A percentile compares a stretch with the other conserved stretches of the same genome.
phyloP scores from a whole-genome alignment of 495 filamentous ascomycete genomes.

The Hypoxylon lenormandii region DNA sequence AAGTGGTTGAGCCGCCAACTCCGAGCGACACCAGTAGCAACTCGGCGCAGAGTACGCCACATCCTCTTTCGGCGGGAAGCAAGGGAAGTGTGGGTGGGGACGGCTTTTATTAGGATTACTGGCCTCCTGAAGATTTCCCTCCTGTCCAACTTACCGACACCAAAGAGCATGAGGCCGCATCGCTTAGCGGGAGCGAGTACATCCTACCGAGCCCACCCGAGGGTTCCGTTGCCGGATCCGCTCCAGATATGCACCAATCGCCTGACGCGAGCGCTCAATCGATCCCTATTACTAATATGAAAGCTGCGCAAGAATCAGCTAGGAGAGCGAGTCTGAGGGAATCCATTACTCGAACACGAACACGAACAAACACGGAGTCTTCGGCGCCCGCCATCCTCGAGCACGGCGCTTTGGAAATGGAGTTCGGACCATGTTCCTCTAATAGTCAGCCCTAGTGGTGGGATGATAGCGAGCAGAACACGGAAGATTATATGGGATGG shows the following conservation, averaged over 20 bases:
- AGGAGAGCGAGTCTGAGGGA: slow-evolving; percentile 45
- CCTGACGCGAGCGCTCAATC: slow-evolving; percentile 11
- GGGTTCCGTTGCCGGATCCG: not conserved
- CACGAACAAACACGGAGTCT: slow-evolving; percentile 44
- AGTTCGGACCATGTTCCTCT: slow-evolving; percentile 39
- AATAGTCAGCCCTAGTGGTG: slow-evolving; percentile 39
- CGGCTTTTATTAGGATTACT: slow-evolving; percentile 49
- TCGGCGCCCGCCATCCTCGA: slow-evolving; percentile 1
- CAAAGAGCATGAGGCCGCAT: slow-evolving; percentile 19
- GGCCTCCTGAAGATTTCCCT: slow-evolving; percentile 39
- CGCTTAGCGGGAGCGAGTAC: not conserved
- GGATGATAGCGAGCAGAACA: not conserved
- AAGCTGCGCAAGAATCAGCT: slow-evolving; percentile 45
- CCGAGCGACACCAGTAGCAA: slow-evolving; percentile 62
- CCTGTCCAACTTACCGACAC: slow-evolving; percentile 26
- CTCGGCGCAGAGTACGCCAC: slow-evolving; percentile 56
- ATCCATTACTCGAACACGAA: slow-evolving; percentile 18
- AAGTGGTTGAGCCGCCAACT: slow-evolving; percentile 67
- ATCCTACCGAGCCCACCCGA: not conserved
- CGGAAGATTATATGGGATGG: not conserved
- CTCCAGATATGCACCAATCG: not conserved
- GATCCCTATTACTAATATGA: slow-evolving; percentile 23
- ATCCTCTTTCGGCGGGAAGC: slow-evolving; percentile 41
- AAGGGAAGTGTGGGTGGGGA: slow-evolving; percentile 45
- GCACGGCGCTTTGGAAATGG: slow-evolving; percentile 18